These are phyloP conservation scores for Mycena galopus DNA, from an alignment of 768 basidiomycete genomes.

Conservation along the genomic window DNA sequence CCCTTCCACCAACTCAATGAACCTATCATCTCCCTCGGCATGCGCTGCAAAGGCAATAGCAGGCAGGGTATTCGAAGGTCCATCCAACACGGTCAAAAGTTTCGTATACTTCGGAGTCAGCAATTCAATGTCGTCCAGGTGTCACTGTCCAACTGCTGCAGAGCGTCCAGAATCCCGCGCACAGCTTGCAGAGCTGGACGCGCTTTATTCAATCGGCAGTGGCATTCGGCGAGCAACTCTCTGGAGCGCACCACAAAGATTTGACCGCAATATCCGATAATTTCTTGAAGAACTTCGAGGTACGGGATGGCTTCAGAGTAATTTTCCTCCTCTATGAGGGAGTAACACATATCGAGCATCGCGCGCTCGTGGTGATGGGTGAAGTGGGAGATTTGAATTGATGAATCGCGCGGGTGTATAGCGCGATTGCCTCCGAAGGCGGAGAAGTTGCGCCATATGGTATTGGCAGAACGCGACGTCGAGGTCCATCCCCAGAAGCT, in stretches of 20 bases:
- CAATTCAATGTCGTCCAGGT: constrained; percentile 2
- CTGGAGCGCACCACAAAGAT: constrained; percentile 13
- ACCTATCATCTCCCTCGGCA: background rate
- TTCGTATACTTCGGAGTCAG: constrained; percentile 13
- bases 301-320: constrained; percentile 13
- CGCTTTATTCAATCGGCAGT: constrained; percentile 7
- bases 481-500: constrained; percentile 12
- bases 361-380: constrained; percentile 21
- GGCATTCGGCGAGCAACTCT: constrained; percentile 17
- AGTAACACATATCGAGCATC: constrained; percentile 19
- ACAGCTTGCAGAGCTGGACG: constrained; percentile 13
- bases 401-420: constrained; percentile 11
- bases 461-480: constrained; percentile 17
- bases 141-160: constrained; percentile 11
- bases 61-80: background rate
- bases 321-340: constrained; percentile 12
- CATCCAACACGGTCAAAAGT: constrained; percentile 19
- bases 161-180: background rate
- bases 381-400: constrained; percentile 5
- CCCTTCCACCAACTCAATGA: too few relatives aligned
- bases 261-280: constrained; percentile 9
- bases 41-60: constrained; percentile 6
- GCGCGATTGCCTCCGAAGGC: background rate
- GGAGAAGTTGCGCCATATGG: constrained; percentile 19
- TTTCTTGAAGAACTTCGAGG: constrained; percentile 16